phyloP scores from a whole-genome alignment of 2,329 filamentous ascomycete species.

The Colletotrichum ledebouriae region DNA sequence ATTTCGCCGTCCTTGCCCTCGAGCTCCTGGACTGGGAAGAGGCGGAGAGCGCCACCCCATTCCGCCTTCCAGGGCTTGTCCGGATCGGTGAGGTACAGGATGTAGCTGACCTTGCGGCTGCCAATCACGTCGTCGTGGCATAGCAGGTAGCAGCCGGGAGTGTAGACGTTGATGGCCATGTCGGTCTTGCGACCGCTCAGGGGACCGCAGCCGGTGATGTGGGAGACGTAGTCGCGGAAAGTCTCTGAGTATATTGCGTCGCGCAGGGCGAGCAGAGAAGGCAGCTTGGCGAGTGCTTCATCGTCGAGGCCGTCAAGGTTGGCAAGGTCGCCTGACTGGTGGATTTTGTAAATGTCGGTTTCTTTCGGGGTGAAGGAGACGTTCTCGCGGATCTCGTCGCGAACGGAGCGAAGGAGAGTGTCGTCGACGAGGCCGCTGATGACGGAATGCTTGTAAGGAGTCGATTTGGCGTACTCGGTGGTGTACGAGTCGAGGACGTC shows the following conservation, averaged over 20 bases:
- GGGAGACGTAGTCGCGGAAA: slow-evolving; percentile 90
- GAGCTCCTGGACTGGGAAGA: slow-evolving; percentile 80
- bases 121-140: slow-evolving; percentile 99
- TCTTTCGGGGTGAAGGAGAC: slow-evolving; percentile 98
- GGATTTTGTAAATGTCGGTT: slow-evolving; percentile 99
- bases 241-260: slow-evolving; percentile 92
- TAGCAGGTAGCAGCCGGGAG: slow-evolving; percentile 92
- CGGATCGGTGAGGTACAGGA: slow-evolving; percentile 94
- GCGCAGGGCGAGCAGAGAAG: slow-evolving; percentile 90
- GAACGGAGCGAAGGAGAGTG: slow-evolving; percentile 84
- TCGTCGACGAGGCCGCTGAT: slow-evolving; percentile 87
- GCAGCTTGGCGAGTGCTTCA: slow-evolving; percentile 85
- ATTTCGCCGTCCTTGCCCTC: slow-evolving; percentile 78
- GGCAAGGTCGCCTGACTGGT: slow-evolving; percentile 96
- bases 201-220: slow-evolving; percentile 87
- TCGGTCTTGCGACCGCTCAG: slow-evolving; percentile 95
- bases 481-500: slow-evolving; percentile 71
- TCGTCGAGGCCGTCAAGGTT: slow-evolving; percentile 96
- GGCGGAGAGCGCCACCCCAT: slow-evolving; percentile 92
- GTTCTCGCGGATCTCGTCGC: slow-evolving; percentile 88
- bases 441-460: slow-evolving; percentile 91
- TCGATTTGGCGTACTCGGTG: slow-evolving; percentile 71
- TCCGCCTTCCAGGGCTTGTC: slow-evolving; percentile 89
- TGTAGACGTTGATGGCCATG: slow-evolving; percentile 99
- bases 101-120: slow-evolving; percentile 95